A percentile compares a stretch with the other conserved stretches of the same genome.
Conservation (phyloP, 805 yeast species). For the Hanseniaspora taiwanica region DNA sequence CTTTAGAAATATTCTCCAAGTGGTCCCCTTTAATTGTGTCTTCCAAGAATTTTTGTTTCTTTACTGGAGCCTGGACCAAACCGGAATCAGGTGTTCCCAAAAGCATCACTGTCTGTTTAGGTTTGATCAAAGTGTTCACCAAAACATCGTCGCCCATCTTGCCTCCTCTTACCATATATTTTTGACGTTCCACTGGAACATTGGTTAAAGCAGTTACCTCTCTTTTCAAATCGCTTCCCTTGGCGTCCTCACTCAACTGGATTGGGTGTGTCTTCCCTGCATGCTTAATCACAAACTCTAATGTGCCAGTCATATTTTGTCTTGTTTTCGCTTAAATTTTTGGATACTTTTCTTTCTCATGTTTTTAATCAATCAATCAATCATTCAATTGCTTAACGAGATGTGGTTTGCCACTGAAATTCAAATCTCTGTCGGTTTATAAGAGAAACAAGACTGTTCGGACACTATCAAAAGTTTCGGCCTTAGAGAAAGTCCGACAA, state of each 20-base stretch:
- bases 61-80: constrained; percentile 38
- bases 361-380: too few species aligned
- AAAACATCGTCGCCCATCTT: constrained; percentile 61
- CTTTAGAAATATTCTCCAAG: constrained; percentile 23
- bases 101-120: constrained; percentile 66
- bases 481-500: too few species aligned
- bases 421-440: neutral
- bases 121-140: constrained; percentile 39
- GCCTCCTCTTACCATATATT: constrained; percentile 80
- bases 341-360: too few species aligned
- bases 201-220: constrained; percentile 62
- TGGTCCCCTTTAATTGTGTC: constrained; percentile 37
- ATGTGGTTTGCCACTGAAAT: too few species aligned
- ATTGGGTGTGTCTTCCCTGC: constrained; percentile 54
- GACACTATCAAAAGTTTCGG: too few species aligned
- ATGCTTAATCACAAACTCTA: constrained; percentile 38
- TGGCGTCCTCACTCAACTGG: constrained; percentile 16
- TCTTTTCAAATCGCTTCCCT: constrained; percentile 45
- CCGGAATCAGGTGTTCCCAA: constrained; percentile 78
- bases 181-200: constrained; percentile 83
- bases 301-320: neutral
- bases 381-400: too few species aligned
- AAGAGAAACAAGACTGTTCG: neutral
- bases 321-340: neutral
- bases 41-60: constrained; percentile 48